A percentile compares a stretch with the other conserved stretches of the same genome.
Evolutionary conservation across 2,329 filamentous ascomycete genomes (phyloP).

Genomic region (Nemania diffusa): DNA sequence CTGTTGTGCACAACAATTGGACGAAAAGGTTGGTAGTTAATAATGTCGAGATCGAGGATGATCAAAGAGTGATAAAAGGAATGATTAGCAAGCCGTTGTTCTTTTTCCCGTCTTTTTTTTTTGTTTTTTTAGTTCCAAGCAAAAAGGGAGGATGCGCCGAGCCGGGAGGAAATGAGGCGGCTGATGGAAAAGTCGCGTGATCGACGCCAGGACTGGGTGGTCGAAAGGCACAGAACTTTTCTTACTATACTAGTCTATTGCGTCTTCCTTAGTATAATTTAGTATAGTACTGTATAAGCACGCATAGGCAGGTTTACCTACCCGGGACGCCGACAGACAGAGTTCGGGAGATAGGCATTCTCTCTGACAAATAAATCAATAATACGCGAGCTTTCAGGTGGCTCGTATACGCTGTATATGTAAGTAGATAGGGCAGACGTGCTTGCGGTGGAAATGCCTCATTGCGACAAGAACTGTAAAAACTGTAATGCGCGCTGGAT

Average conservation of each 20-base stretch:
- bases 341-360: background rate
- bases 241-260: constrained; percentile 24
- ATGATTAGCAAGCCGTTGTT: constrained; percentile 1
- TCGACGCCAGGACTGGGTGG: constrained; percentile 23
- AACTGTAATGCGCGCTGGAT: background rate
- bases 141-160: constrained; percentile 22
- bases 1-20: constrained; percentile 5
- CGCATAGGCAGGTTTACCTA: too few relatives aligned
- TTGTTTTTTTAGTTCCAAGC: background rate
- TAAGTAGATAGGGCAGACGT: too few relatives aligned
- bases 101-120: background rate
- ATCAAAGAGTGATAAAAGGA: constrained; percentile 8
- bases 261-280: background rate
- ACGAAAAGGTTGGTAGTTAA: too few relatives aligned
- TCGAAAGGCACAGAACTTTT: constrained; percentile 3
- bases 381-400: background rate
- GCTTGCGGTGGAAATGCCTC: constrained; percentile 23
- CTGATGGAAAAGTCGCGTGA: constrained; percentile 33
- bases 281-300: background rate
- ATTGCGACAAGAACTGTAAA: background rate
- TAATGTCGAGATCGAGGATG: constrained; percentile 2
- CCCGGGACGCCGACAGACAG: too few relatives aligned
- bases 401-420: too few relatives aligned
- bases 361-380: constrained; percentile 24
- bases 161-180: constrained; percentile 29